Base-by-base conservation (phyloP, 164 flowering plant species). In the Euptelea pleiosperma region DNA sequence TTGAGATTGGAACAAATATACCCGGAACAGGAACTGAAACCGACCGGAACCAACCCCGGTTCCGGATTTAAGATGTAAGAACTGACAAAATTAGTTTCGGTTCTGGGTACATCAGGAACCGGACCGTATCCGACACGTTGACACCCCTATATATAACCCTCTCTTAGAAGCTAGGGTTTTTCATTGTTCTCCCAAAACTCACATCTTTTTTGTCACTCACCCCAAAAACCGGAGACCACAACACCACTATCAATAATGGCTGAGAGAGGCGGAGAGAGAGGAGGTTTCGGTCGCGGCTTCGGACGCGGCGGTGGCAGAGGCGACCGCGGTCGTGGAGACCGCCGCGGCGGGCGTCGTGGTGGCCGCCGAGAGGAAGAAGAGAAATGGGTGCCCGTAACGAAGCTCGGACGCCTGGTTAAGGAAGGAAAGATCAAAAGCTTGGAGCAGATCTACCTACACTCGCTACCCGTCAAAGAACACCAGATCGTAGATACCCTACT, bases 301-400 rank as follows among this genome's bases (percentile, higher is more conserved):
- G 75, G 79, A 11, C 72, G 69, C 16, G 71, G 66, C n/a, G 52
- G 73, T 8, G 71, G 74, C 14, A 65, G 84, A 0, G 80, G 84
- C 0, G 82, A 43, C 25, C 51, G 79, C 3, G 66, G 71, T 11
- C 66, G 85, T 1, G 82, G 84, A 1, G 76, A 62, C 36, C 77
- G 84, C 22, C 67, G 78, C 0, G 61, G 78, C 0, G 75, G 78
- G 53, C 77, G 83, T 7, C 66, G 77, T 8, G 66, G 63, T 7
- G 72, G 72, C 14, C 77, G 83, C 3, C 69, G 73, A 0, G 73
- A 71, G 3, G 86, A 81, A 34, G 86, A 83, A 43, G 79, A 81
- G 47, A 74, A 79, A 34, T 83, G 89, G 89, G 84, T 83, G 0
- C 89, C 89, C 0, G 86, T 83, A n/a, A 83, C 89, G 15, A 83